These are phyloP conservation scores for Chenopodium formosanum DNA, from an alignment of 148 eudicot genomes.

Conservation along the genomic window DNA sequence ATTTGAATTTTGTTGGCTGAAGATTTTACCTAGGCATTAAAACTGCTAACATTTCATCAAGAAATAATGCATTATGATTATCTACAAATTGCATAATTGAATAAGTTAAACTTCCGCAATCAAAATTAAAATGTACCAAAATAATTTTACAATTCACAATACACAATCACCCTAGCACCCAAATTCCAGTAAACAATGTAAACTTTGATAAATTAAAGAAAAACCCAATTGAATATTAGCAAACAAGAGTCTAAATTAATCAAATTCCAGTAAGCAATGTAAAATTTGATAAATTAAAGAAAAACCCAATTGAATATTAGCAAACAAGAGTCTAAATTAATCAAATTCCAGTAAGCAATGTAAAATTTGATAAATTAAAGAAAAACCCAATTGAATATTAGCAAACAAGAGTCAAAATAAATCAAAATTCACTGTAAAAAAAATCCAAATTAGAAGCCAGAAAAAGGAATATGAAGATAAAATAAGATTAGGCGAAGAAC, in stretches of 20 bases:
- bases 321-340: neutral
- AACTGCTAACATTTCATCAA: neutral
- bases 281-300: neutral
- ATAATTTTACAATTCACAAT: neutral
- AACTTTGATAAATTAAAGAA: neutral
- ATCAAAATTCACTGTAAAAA: neutral
- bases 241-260: neutral
- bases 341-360: neutral
- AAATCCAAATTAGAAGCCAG: neutral
- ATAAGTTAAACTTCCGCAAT: neutral
- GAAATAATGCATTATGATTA: neutral
- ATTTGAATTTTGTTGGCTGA: neutral
- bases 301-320: slow-evolving; percentile 3
- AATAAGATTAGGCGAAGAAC: neutral
- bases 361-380: neutral
- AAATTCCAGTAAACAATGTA: neutral
- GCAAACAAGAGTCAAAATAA: neutral
- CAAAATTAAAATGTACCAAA: too few relatives aligned
- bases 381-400: slow-evolving; percentile 5
- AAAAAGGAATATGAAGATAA: neutral
- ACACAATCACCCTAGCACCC: neutral
- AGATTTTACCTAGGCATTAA: neutral
- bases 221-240: slow-evolving; percentile 3
- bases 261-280: neutral
- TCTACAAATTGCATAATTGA: neutral